Percentiles rank a stretch among this genome's conserved stretches.
phyloP scores from a whole-genome alignment of 2,329 filamentous ascomycete species.

The Pestalotiopsis sp. region DNA sequence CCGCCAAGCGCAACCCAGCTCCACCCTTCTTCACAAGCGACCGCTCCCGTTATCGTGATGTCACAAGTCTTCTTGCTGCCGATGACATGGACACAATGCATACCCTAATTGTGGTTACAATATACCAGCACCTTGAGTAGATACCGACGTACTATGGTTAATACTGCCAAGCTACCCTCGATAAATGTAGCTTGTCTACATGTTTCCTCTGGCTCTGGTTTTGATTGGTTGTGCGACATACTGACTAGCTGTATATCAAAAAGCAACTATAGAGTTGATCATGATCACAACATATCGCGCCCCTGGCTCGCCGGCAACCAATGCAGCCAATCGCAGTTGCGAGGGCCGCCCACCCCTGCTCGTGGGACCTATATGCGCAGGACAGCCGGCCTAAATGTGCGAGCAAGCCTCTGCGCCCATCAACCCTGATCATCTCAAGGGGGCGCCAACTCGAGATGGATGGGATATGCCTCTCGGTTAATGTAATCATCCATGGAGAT shows the following conservation, averaged over 20 bases:
- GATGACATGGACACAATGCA: not conserved
- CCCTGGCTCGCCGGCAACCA: not conserved
- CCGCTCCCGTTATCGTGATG: not conserved
- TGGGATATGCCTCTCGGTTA: not conserved
- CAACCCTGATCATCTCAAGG: not conserved
- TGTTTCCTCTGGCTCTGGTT: not conserved
- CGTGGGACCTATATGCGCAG: not conserved
- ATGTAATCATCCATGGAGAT: not conserved
- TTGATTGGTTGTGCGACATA: not conserved
- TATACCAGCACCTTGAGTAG: not conserved
- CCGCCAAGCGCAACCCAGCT: not conserved
- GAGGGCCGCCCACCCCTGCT: not conserved
- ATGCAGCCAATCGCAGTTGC: not conserved
- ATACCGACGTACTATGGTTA: not conserved
- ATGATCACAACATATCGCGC: not conserved
- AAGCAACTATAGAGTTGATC: not conserved
- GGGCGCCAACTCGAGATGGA: not conserved
- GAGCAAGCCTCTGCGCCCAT: not conserved
- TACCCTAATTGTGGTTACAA: not conserved
- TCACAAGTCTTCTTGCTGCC: not conserved
- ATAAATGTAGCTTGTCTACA: not conserved
- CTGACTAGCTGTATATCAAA: not conserved
- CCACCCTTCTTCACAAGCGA: not conserved
- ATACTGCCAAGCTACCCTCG: not conserved
- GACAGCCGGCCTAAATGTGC: not conserved